Conservation (phyloP, 2,329 filamentous ascomycete genomes). For the Penicillium olsonii region DNA sequence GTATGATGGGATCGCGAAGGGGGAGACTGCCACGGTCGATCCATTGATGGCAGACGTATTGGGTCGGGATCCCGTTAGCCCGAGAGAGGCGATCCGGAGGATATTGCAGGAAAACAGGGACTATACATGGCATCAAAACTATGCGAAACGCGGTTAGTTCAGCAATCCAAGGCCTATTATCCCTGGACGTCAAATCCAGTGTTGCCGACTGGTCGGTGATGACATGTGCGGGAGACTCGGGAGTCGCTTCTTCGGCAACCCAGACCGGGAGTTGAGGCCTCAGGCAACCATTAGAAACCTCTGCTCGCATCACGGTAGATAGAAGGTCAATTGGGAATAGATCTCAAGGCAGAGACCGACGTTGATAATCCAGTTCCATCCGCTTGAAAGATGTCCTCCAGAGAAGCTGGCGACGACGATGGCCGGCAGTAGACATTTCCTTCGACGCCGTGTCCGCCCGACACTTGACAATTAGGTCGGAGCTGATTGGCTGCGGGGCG, state of each 20-base stretch:
- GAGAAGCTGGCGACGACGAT: not conserved
- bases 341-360: no score
- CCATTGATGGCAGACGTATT: conserved; percentile 47
- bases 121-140: conserved; percentile 51
- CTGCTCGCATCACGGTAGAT: not conserved
- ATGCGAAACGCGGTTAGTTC: conserved; percentile 26
- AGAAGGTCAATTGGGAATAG: not conserved
- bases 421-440: conserved; percentile 12
- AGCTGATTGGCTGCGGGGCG: conserved; percentile 28
- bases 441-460: conserved; percentile 38
- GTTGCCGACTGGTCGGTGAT: not conserved
- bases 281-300: conserved; percentile 3
- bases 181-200: not conserved
- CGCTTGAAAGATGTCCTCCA: not conserved
- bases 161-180: no score
- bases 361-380: no score
- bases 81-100: conserved; percentile 37
- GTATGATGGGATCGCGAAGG: conserved; percentile 48
- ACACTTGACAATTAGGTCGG: conserved; percentile 38
- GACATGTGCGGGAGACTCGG: conserved; percentile 3
- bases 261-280: conserved; percentile 17
- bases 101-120: conserved; percentile 33
- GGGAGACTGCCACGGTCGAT: conserved; percentile 48
- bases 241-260: conserved; percentile 16
- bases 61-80: conserved; percentile 45